Conservation (phyloP, 164 flowering plant species). For the Buxus sempervirens region DNA sequence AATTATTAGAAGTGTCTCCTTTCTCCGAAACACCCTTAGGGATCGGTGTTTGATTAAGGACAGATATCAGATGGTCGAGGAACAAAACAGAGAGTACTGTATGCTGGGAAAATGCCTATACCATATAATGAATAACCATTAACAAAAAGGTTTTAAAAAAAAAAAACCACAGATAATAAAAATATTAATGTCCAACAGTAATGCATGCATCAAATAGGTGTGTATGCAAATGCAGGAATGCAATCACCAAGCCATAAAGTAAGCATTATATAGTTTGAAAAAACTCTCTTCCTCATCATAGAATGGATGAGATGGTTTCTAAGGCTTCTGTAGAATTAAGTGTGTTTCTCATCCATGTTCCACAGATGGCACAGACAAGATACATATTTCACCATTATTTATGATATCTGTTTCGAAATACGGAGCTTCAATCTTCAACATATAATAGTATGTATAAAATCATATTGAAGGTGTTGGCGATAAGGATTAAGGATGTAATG, state of each 20-base stretch:
- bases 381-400: too few relatives aligned
- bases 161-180: not conserved
- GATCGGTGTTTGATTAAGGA: conserved; percentile 49
- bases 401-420: too few relatives aligned
- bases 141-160: not conserved
- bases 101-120: conserved; percentile 92
- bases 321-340: not conserved
- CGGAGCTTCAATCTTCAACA: too few relatives aligned
- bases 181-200: not conserved
- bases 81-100: conserved; percentile 64
- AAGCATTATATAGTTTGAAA: too few relatives aligned
- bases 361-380: not conserved
- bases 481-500: too few relatives aligned
- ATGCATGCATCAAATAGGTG: too few relatives aligned
- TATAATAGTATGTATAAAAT: too few relatives aligned
- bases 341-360: not conserved
- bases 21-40: conserved; percentile 43
- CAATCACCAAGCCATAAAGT: too few relatives aligned
- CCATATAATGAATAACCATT: conserved; percentile 3
- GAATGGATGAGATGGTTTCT: too few relatives aligned
- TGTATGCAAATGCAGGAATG: too few relatives aligned
- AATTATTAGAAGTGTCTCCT: conserved; percentile 41
- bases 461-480: too few relatives aligned
- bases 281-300: too few relatives aligned
- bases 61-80: conserved; percentile 69